A percentile compares a stretch with the other conserved stretches of the same genome.
These are phyloP conservation scores for Grigorovia transvaalensis DNA, from an alignment of 805 yeast species.

Conservation along the genomic window DNA sequence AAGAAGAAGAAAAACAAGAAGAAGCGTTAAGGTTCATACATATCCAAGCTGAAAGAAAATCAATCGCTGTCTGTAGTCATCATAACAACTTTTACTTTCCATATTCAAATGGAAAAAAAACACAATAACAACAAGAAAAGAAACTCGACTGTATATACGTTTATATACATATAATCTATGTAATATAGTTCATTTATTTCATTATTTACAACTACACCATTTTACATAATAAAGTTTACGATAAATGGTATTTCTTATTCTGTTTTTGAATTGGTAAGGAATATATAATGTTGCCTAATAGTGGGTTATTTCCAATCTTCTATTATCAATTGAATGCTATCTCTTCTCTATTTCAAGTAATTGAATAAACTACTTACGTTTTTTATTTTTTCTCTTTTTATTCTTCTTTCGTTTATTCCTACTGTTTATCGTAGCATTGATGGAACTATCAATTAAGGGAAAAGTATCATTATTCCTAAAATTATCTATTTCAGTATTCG, in stretches of 20 bases:
- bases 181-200: neutral
- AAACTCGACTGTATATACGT: slow-evolving; percentile 1
- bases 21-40: slow-evolving; percentile 13
- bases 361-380: slow-evolving; percentile 6
- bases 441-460: neutral
- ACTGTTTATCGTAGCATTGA: neutral
- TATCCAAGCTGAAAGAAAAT: neutral
- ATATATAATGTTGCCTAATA: neutral
- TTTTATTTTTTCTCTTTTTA: slow-evolving; percentile 11
- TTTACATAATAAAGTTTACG: neutral
- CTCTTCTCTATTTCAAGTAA: neutral
- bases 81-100: neutral
- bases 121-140: neutral
- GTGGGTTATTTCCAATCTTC: neutral
- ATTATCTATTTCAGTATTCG: neutral
- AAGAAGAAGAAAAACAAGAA: slow-evolving; percentile 23
- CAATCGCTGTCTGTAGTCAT: neutral
- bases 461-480: neutral
- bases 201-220: neutral
- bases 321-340: too few relatives aligned
- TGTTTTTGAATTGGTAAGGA: neutral
- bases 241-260: too few relatives aligned
- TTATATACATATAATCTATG: neutral
- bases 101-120: too few relatives aligned
- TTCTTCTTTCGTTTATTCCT: slow-evolving; percentile 9